These are phyloP conservation scores for Wickerhamiella qilinensis DNA, from an alignment of 805 yeast genomes.

Conservation along the genomic window DNA sequence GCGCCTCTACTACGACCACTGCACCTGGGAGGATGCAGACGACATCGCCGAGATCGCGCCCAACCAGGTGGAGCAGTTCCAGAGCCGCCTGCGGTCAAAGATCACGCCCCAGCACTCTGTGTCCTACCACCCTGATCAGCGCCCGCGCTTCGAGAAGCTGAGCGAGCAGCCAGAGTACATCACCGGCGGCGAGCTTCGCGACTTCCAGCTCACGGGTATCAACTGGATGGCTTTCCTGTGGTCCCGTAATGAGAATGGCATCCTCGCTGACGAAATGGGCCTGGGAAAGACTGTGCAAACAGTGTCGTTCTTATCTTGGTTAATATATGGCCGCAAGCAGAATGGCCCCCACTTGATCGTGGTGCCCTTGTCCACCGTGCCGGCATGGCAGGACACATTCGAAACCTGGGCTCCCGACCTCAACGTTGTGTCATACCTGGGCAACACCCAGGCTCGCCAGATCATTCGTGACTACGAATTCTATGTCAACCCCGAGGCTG, in stretches of 20 bases:
- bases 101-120: constrained; percentile 72
- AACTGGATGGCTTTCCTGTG: constrained; percentile 99
- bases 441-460: constrained; percentile 74
- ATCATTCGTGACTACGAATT: constrained; percentile 76
- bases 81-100: constrained; percentile 65
- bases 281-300: constrained; percentile 96
- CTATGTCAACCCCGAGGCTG: constrained; percentile 39
- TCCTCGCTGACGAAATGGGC: constrained; percentile 98
- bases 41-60: constrained; percentile 77
- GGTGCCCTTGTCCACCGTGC: constrained; percentile 88
- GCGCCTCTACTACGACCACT: constrained; percentile 81
- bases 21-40: constrained; percentile 92
- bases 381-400: constrained; percentile 98
- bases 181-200: constrained; percentile 83
- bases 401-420: constrained; percentile 96
- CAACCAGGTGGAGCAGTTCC: constrained; percentile 65
- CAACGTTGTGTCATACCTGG: constrained; percentile 83
- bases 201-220: constrained; percentile 93
- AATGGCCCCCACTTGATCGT: constrained; percentile 96
- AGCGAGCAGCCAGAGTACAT: constrained; percentile 75
- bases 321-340: constrained; percentile 86
- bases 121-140: constrained; percentile 42
- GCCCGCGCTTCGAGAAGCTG: constrained; percentile 85
- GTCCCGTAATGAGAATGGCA: constrained; percentile 96
- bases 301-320: constrained; percentile 86